Base-by-base conservation (phyloP, 345 rosid species). In the Clarkia xantiana region DNA sequence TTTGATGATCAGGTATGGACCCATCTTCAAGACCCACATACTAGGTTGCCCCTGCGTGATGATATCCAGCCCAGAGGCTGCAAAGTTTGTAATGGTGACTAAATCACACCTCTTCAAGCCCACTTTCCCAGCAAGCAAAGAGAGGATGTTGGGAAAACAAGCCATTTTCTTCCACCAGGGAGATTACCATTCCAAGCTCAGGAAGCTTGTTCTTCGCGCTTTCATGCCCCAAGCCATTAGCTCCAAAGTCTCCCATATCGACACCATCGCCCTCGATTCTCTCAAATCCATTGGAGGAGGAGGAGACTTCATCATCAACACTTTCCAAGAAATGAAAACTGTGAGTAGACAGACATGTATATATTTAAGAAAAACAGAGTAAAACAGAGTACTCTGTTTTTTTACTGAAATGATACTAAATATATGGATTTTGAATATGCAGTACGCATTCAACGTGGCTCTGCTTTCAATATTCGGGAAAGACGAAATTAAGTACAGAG, bases 81-180 rank as follows among this genome's bases (percentile, higher is more conserved):
- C 71, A 18, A 70, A 60, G 48, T 68, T 67, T 62, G 78, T 76
- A 57, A 51, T 76, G 20, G 82, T 73, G 46, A 68, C 76, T 3
- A 59, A 67, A 29, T 60, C 78, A 29, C 68, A 63, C 38, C 55
- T 73, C 52, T 76, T 77, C 69, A 77, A 71, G 68, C 84, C 84
- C 6, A 71, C 74, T 13, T 77, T 56, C 53, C 84, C 84, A 5
- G 58, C 65, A 1, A 71, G 84, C 50, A 77, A 77, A 19, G 80
- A 77, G 57, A 60, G 48, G 45, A 53, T 71, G 54, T 48, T 77
- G 15, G 84, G 84, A 2, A 67, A 71, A n/a, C 60, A 60, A 6
- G 80, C 84, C 49, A 59, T 77, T 3, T 74, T 77, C 54, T 77
- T 77, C 47, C 77, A 77, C 63, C 77, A 71, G 52, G 76, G 73